Percentiles rank a stretch among this genome's conserved stretches.
phyloP scores from a whole-genome alignment of 768 basidiomycete genomes.

The Mycena leptocephala region DNA sequence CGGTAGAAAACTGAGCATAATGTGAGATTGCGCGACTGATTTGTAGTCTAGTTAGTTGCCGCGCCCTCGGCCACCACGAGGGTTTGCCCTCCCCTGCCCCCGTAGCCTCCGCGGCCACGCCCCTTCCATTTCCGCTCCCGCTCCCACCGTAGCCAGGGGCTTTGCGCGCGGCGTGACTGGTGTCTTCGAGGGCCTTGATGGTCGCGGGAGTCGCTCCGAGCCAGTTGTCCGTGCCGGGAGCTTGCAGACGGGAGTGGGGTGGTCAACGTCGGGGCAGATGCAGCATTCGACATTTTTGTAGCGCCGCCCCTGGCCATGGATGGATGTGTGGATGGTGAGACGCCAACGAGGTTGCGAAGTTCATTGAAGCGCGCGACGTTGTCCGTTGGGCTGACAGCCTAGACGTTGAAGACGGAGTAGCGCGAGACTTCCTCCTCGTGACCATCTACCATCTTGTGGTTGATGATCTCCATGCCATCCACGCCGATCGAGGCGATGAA shows the following conservation, averaged over 20 bases:
- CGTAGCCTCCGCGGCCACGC: no score
- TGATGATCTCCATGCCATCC: background rate
- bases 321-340: background rate
- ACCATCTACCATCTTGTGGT: no score
- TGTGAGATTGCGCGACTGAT: no score
- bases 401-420: conserved; percentile 7
- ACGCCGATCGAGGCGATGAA: background rate
- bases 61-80: no score
- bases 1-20: no score
- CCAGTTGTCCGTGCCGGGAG: conserved; percentile 5
- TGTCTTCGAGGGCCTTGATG: background rate
- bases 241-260: conserved; percentile 12
- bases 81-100: no score
- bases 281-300: background rate
- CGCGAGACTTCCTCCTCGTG: background rate
- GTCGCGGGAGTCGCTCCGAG: conserved; percentile 18
- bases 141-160: background rate
- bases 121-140: no score
- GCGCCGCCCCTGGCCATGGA: background rate
- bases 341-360: background rate
- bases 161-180: background rate
- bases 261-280: conserved; percentile 8
- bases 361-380: background rate
- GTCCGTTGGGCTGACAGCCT: background rate
- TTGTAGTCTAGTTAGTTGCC: no score